Base-by-base conservation (phyloP, 495 filamentous ascomycete species). In the Penicillium roqueforti region DNA sequence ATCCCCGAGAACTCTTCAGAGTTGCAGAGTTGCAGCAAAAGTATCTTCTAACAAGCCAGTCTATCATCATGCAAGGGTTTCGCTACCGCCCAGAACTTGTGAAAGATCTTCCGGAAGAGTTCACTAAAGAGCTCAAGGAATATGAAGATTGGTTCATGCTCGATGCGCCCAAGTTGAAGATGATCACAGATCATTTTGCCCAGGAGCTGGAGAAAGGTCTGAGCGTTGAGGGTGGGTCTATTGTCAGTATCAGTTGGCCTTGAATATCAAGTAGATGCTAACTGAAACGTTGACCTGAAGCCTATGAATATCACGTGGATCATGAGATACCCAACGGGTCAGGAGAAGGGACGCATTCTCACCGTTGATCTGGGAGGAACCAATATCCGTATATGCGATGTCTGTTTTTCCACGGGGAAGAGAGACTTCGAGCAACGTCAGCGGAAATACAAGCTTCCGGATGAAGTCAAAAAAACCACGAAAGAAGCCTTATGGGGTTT, bases 261-360 rank as follows among this genome's bases (percentile, higher is more conserved):
- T 6, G 9, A 38, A 28, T 49, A 23, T 28, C 29, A 8, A 23
- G 45, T 48, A 8, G 25, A 31, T 25, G 29, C 39, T 52, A 39
- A 52, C 38, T 32, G 20, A 16, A 8, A 9, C 16, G 7, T n/a
- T 56, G 56, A 47, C 14, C 43, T 23, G 14, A 38, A 95, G 90
- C 92, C 92, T 51, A 97, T 97, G 92, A 95, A 96, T 73, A 83
- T 91, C 31, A 95, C 92, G 39, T 97, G 92, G 92, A 88, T 91
- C 55, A 93, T 91, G 82, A 81, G 77, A 39, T 83, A 67, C 92
- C 92, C 37, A 84, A 83, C 62, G 90, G 92, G 53, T 22, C 58
- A 87, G 57, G 92, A 97, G 71, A 85, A 79, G n/a, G 92, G 92
- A 48, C 89, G 83, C 26, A 91, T 82, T 62, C 75, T 97, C 46